A percentile compares a stretch with the other conserved stretches of the same genome.
Evolutionary conservation across 1,139 yeast species (phyloP).

Genomic region (Yamadazyma epiphylla): DNA sequence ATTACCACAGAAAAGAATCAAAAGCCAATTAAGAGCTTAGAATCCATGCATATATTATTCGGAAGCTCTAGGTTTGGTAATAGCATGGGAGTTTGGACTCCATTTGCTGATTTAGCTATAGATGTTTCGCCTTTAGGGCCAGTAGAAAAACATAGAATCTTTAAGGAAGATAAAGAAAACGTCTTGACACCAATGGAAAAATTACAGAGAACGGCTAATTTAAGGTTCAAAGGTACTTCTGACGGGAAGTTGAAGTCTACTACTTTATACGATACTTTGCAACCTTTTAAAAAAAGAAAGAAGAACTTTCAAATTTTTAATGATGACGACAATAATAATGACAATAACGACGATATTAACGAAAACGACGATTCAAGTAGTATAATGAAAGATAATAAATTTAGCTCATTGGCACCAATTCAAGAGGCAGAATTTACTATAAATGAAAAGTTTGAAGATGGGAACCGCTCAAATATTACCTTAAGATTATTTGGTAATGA

Average conservation of each 20-base stretch:
- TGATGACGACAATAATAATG: conserved; percentile 7
- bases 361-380: conserved; percentile 18
- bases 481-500: conserved; percentile 66
- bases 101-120: conserved; percentile 61
- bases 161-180: conserved; percentile 7
- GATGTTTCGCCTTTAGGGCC: conserved; percentile 60
- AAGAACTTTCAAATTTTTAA: conserved; percentile 1
- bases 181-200: conserved; percentile 4
- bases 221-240: conserved; percentile 55
- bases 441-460: conserved; percentile 18
- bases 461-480: conserved; percentile 27
- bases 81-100: conserved; percentile 65
- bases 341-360: conserved; percentile 13
- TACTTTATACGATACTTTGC: conserved; percentile 32
- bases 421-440: conserved; percentile 47
- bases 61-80: conserved; percentile 60
- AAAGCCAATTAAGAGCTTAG: conserved; percentile 50
- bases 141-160: conserved; percentile 26
- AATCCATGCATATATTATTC: conserved; percentile 50
- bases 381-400: conserved; percentile 25
- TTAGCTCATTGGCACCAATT: conserved; percentile 51
- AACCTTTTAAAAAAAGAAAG: conserved; percentile 9
- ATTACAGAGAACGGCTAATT: conserved; percentile 37
- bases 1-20: conserved; percentile 27
- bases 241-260: conserved; percentile 29